A percentile compares a stretch with the other conserved stretches of the same genome.
Conservation (phyloP, 192 early-diverging fungal species). For the Gryganskiella cystojenkinii region DNA sequence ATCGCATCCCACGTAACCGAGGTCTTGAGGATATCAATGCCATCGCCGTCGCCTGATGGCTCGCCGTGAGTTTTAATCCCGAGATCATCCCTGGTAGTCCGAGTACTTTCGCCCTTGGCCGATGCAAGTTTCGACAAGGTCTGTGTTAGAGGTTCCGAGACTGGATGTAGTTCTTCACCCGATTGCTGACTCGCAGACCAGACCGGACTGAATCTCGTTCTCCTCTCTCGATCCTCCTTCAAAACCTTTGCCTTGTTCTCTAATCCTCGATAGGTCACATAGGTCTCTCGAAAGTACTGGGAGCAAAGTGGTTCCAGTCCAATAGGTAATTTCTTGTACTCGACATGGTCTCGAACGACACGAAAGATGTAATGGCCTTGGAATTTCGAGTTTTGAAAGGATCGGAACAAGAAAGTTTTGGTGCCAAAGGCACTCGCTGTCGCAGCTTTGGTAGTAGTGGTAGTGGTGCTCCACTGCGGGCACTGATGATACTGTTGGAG, state of each 20-base stretch:
- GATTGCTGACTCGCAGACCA: neutral
- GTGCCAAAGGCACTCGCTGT: neutral
- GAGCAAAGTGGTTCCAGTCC: slow-evolving; percentile 15
- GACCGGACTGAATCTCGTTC: neutral
- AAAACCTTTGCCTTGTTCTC: slow-evolving; percentile 21
- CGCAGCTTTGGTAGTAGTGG: neutral
- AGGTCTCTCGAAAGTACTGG: slow-evolving; percentile 32
- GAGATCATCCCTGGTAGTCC: too few species aligned
- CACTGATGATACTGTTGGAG: neutral
- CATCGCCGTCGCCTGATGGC: too few species aligned
- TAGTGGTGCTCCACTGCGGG: neutral
- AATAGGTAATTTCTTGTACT: slow-evolving; percentile 26
- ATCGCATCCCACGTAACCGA: slow-evolving; percentile 38
- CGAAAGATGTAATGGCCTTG: slow-evolving; percentile 46
- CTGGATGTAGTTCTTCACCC: neutral
- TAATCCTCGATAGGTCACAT: slow-evolving; percentile 28
- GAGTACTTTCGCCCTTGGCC: too few species aligned
- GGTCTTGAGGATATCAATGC: slow-evolving; percentile 19
- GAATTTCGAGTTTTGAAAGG: slow-evolving; percentile 17
- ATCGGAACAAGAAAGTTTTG: slow-evolving; percentile 38
- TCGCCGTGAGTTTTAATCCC: too few species aligned
- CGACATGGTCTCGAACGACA: slow-evolving; percentile 21
- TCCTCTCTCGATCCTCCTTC: slow-evolving; percentile 13
- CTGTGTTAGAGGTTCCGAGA: neutral
- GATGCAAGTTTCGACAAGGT: neutral